Evolutionary conservation across 345 rosid genomes (phyloP).

Genomic region (Physaria fendleri): DNA sequence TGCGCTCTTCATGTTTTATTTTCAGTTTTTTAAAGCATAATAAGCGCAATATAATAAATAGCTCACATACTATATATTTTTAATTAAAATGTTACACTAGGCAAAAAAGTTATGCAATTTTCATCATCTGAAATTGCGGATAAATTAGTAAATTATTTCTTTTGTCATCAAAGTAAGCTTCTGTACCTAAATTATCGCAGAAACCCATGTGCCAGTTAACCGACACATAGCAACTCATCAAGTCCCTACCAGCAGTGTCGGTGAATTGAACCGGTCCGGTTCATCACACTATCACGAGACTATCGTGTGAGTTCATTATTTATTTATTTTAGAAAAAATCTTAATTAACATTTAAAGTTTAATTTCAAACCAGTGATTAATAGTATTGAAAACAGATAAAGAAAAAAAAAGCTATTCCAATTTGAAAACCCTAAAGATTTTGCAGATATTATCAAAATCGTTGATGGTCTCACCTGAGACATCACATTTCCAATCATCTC

Average conservation of each 20-base stretch:
- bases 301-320: neutral
- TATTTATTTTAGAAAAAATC: neutral
- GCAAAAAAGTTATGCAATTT: neutral
- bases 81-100: no score
- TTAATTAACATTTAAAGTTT: neutral
- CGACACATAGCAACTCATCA: neutral
- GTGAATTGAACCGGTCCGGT: conserved; percentile 10
- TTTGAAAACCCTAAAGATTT: neutral
- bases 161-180: no score
- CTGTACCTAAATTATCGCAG: neutral
- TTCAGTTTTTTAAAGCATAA: no score
- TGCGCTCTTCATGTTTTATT: neutral
- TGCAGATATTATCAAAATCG: no score
- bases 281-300: neutral
- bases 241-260: conserved; percentile 8
- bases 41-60: no score
- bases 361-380: neutral
- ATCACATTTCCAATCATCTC: conserved; percentile 16
- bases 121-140: conserved; percentile 13
- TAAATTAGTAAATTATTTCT: no score
- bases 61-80: no score
- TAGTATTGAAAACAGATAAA: neutral
- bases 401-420: neutral
- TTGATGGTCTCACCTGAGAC: conserved; percentile 23
- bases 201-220: conserved; percentile 10